A percentile compares a stretch with the other conserved stretches of the same genome.
phyloP scores from a whole-genome alignment of 192 early-diverging fungal species.

The Gonapodya sp. region DNA sequence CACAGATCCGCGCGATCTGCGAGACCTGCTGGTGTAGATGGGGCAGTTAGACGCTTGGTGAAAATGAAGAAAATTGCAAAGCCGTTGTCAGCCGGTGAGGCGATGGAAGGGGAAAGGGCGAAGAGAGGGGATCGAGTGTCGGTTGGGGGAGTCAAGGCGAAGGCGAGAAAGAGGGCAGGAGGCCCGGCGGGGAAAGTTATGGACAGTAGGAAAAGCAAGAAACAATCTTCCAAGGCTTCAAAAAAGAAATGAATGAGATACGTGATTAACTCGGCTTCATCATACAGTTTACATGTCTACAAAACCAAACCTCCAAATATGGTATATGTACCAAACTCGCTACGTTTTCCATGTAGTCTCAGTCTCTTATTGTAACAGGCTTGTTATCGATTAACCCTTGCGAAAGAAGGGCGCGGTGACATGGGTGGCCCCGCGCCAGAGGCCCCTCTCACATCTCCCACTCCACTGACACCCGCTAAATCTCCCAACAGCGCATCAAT shows the following conservation, averaged over 20 bases:
- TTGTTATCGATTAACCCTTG: neutral
- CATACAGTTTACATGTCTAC: too few species aligned
- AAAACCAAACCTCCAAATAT: too few species aligned
- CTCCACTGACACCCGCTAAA: neutral
- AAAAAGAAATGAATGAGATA: too few species aligned
- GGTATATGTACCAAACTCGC: neutral
- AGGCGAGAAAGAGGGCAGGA: neutral
- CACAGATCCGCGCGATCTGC: neutral
- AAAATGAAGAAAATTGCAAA: neutral
- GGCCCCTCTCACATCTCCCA: neutral
- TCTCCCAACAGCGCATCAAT: neutral
- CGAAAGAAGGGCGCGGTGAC: neutral
- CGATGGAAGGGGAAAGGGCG: neutral
- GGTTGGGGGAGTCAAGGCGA: neutral
- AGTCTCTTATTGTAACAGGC: neutral
- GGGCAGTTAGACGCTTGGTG: neutral
- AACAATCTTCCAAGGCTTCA: too few species aligned
- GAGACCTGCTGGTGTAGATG: neutral
- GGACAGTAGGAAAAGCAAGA: neutral
- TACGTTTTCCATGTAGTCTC: neutral
- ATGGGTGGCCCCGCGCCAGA: neutral
- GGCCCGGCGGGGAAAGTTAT: neutral
- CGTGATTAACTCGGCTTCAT: too few species aligned
- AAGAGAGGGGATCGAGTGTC: neutral
- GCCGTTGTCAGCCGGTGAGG: neutral